Evolutionary conservation across 441 rosid genomes (phyloP).

Genomic region (Raphanus hybrid): DNA sequence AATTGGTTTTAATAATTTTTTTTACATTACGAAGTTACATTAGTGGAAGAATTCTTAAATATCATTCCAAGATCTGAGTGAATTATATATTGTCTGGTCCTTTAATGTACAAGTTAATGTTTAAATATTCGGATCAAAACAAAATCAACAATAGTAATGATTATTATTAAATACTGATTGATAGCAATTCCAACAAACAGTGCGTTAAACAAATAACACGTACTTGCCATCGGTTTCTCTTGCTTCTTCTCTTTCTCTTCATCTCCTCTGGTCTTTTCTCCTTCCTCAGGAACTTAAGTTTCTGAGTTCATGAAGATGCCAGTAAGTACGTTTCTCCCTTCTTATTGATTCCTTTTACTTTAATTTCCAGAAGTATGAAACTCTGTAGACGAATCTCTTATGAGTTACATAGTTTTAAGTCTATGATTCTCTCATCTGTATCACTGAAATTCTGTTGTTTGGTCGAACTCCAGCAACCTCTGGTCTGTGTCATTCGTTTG

Average conservation of each 20-base stretch:
- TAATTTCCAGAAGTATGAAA: constrained; percentile 25
- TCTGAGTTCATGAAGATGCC: constrained; percentile 81
- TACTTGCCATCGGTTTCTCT: constrained; percentile 43
- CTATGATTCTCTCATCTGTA: no score
- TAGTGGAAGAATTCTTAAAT: neutral
- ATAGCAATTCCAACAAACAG: constrained; percentile 34
- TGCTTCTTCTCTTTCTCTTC: constrained; percentile 27
- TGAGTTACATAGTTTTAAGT: neutral
- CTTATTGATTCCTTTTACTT: neutral
- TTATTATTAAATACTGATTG: constrained; percentile 12
- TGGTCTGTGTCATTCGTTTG: neutral
- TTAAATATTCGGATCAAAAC: constrained; percentile 17
- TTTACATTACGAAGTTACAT: neutral
- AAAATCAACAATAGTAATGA: constrained; percentile 20
- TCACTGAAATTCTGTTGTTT: constrained; percentile 8
- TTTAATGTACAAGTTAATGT: constrained; percentile 64
- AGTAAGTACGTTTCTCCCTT: constrained; percentile 89
- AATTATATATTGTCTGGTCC: constrained; percentile 41
- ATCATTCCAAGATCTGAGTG: constrained; percentile 11
- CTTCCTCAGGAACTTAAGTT: constrained; percentile 41
- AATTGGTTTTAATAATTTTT: neutral
- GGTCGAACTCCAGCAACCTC: neutral
- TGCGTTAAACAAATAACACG: constrained; percentile 42
- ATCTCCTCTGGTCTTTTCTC: constrained; percentile 37
- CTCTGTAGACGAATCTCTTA: constrained; percentile 26